Evolutionary conservation across 2,329 filamentous ascomycete species (phyloP).

Genomic region (Colletotrichum musicola): DNA sequence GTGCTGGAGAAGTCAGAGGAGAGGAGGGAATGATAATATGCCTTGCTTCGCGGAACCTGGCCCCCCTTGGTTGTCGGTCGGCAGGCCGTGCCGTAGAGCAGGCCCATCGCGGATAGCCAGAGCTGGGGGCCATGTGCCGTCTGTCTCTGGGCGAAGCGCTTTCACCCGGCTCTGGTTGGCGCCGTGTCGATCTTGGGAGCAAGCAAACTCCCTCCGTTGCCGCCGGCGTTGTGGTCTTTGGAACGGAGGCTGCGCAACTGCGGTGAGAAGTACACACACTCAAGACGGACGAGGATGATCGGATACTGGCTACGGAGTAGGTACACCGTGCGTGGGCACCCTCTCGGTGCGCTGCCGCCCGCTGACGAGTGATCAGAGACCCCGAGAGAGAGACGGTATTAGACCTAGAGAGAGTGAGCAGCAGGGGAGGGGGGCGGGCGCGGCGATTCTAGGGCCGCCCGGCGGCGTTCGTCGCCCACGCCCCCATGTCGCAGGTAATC

Average conservation of each 20-base stretch:
- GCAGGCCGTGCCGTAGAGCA: slow-evolving; percentile 19
- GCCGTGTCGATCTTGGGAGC: slow-evolving; percentile 14
- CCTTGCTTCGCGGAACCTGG: slow-evolving; percentile 11
- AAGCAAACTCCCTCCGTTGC: slow-evolving; percentile 16
- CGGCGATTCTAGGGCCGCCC: slow-evolving; percentile 31
- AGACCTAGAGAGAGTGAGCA: not conserved
- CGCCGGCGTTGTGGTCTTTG: slow-evolving; percentile 13
- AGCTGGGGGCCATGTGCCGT: slow-evolving; percentile 1
- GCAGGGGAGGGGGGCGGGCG: slow-evolving; percentile 13
- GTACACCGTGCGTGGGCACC: not conserved
- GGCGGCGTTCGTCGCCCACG: slow-evolving; percentile 31
- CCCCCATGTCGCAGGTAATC: slow-evolving; percentile 30
- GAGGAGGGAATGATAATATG: not conserved
- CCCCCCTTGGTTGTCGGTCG: slow-evolving; percentile 14
- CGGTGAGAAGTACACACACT: no score
- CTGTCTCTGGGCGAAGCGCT: not conserved
- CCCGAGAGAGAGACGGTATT: not conserved
- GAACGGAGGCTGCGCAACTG: no score
- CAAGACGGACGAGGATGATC: not conserved
- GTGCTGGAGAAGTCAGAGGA: not conserved
- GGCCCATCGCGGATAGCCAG: not conserved
- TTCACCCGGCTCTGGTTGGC: slow-evolving; percentile 9
- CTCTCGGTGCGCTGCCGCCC: no score
- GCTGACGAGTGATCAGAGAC: no score
- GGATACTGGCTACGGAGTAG: not conserved